A percentile compares a stretch with the other conserved stretches of the same genome.
Evolutionary conservation across 352 stramenopile species (phyloP).

Genomic region (Pythium utonaiense): DNA sequence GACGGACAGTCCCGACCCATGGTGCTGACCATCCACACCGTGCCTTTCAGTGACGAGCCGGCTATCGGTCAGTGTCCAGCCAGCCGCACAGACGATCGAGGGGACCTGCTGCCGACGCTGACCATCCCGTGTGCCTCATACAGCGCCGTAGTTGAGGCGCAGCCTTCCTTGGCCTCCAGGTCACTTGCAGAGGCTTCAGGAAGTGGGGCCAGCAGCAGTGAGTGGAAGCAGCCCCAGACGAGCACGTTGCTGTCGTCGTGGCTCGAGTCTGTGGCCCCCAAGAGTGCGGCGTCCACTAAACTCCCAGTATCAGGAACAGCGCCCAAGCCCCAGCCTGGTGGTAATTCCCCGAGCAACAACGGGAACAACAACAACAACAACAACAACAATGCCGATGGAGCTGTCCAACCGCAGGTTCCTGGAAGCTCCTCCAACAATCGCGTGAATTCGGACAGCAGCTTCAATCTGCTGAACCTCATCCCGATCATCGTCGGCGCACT

Average conservation of each 20-base stretch:
- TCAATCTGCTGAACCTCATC: slow-evolving; percentile 22
- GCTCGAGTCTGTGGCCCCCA: slow-evolving; percentile 24
- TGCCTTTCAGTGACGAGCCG: slow-evolving; percentile 23
- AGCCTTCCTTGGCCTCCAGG: slow-evolving; percentile 1
- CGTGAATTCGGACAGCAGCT: background rate
- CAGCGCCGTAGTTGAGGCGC: background rate
- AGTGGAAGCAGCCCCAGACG: slow-evolving; percentile 17
- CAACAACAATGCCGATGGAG: background rate
- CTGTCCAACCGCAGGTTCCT: background rate
- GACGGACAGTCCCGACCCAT: background rate
- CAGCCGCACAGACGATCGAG: slow-evolving; percentile 1
- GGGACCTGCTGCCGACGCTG: slow-evolving; percentile 20
- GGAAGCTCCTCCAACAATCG: background rate
- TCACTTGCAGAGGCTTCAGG: background rate
- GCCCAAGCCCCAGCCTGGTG: background rate
- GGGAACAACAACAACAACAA: background rate
- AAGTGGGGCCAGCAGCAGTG: background rate
- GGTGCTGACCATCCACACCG: slow-evolving; percentile 22
- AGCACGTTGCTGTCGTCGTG: slow-evolving; percentile 19
- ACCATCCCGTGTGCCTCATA: slow-evolving; percentile 25
- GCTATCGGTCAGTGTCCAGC: slow-evolving; percentile 23
- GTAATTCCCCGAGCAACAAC: background rate
- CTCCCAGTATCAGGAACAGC: background rate
- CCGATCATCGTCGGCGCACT: slow-evolving; percentile 22
- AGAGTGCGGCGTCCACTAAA: background rate